Evolutionary conservation across 164 flowering plant genomes (phyloP).

Genomic region (Vitis labrusca): DNA sequence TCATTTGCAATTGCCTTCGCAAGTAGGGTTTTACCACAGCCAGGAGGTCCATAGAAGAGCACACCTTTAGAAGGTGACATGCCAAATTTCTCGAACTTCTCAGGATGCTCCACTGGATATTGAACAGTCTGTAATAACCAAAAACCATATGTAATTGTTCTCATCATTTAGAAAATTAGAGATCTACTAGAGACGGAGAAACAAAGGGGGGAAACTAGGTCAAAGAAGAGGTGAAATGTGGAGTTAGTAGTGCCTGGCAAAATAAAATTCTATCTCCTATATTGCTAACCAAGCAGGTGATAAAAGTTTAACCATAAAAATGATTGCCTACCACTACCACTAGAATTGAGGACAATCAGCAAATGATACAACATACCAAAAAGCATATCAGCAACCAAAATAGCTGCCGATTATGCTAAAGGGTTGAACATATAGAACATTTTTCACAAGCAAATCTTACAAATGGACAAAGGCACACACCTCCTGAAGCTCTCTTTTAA

Average conservation of each 20-base stretch:
- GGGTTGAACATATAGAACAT: neutral
- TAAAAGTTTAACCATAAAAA: neutral
- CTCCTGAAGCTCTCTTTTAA: conserved; percentile 62
- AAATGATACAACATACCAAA: neutral
- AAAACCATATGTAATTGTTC: neutral
- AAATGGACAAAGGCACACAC: conserved; percentile 10
- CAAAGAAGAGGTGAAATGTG: neutral
- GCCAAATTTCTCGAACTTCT: conserved; percentile 76
- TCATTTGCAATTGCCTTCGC: conserved; percentile 78
- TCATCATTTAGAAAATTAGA: neutral
- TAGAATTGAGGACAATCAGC: neutral
- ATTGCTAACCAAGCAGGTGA: neutral
- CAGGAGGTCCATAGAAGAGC: conserved; percentile 74
- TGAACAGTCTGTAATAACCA: conserved; percentile 55
- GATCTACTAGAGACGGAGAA: neutral
- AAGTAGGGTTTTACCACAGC: conserved; percentile 72
- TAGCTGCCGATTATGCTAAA: neutral
- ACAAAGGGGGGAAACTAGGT: too few relatives aligned
- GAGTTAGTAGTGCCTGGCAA: neutral
- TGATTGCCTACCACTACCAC: neutral
- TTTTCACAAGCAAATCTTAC: neutral
- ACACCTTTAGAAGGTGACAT: conserved; percentile 82
- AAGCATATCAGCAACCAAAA: neutral
- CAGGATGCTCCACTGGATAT: conserved; percentile 81
- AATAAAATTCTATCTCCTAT: neutral